Evolutionary conservation across 2,329 filamentous ascomycete species (phyloP), one percentile per base, ranked within the genome.

Genomic region (Aspergillus vadensis): DNA sequence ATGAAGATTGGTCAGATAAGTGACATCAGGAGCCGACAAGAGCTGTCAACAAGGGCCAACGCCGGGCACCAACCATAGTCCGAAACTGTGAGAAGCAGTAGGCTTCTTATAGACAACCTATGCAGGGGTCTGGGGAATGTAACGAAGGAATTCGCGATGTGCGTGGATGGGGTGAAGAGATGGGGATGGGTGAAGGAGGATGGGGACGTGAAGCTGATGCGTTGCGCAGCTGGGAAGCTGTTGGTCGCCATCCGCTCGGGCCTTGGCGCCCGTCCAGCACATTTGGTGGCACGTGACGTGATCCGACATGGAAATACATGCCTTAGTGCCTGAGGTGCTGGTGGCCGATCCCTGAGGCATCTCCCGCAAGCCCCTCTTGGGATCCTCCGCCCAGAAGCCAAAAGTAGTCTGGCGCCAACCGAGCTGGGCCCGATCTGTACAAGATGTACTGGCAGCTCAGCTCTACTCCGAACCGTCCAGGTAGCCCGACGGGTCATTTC

Each of bases 1-100:
- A 38, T 52, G n/a, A 36, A 56, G 51, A 58, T 43, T 39, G 63
- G 68, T 74, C 61, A 75, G 70, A 53, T 54, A 48, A 54, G 55
- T 56, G 55, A 52, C 32, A 51, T 53, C 43, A 54, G 30, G 38
- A 27, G 36, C 43, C 32, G 43, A 53, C 41, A 59, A 61, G 39
- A 49, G 53, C 53, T 50, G 27, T 58, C 36, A 55, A 60, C 55
- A 62, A 62, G 58, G 57, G 57, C 55, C 25, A 41, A 25, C 23
- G 17, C 41, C 32, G 57, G 62, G 48, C 39, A 70, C 74, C 50
- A 66, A 76, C 75, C 74, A 77, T 76, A 65, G 69, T 72, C 70
- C 65, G 19, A 58, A 48, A 38, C 27, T 57, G 30, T 58, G 55
- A 67, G 56, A 61, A 57, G 62, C 6, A 44, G 27, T 52, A 53